Evolutionary conservation across 441 rosid species (phyloP).

Genomic region (Aquilaria agallochum): DNA sequence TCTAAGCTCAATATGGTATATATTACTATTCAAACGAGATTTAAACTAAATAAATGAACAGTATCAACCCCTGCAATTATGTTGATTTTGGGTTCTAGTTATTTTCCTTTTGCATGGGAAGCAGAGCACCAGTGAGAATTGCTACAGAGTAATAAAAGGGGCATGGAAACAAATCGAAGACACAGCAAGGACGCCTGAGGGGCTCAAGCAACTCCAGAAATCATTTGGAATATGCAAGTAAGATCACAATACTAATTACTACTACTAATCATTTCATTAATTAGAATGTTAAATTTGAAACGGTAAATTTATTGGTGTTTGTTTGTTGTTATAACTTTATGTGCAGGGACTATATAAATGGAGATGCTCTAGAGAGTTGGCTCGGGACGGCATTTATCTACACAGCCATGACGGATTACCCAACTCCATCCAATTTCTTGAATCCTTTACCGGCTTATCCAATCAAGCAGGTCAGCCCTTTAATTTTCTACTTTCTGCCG

Average conservation of each 20-base stretch:
- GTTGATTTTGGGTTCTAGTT: background rate
- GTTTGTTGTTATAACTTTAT: too few relatives aligned
- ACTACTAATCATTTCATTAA: too few relatives aligned
- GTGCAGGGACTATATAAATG: constrained; percentile 31
- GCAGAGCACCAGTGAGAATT: constrained; percentile 53
- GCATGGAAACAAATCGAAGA: constrained; percentile 44
- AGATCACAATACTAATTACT: background rate
- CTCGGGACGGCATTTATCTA: constrained; percentile 35
- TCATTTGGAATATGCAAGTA: constrained; percentile 55
- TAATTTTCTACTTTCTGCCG: too few relatives aligned
- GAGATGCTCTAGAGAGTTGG: constrained; percentile 25
- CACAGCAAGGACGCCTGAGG: constrained; percentile 22
- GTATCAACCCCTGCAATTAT: too few relatives aligned
- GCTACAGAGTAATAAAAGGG: constrained; percentile 50
- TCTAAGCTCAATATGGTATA: too few relatives aligned
- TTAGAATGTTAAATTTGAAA: too few relatives aligned
- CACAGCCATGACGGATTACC: constrained; percentile 73
- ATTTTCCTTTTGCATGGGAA: constrained; percentile 10
- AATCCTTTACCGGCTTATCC: constrained; percentile 59
- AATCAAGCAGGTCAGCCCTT: constrained; percentile 33
- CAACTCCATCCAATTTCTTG: constrained; percentile 49
- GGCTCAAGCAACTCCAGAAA: constrained; percentile 33
- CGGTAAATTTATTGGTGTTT: too few relatives aligned
- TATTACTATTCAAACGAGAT: too few relatives aligned
- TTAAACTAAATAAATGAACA: too few relatives aligned